Conservation (phyloP, 2,329 filamentous ascomycete species). For the Ilyonectria sp. region DNA sequence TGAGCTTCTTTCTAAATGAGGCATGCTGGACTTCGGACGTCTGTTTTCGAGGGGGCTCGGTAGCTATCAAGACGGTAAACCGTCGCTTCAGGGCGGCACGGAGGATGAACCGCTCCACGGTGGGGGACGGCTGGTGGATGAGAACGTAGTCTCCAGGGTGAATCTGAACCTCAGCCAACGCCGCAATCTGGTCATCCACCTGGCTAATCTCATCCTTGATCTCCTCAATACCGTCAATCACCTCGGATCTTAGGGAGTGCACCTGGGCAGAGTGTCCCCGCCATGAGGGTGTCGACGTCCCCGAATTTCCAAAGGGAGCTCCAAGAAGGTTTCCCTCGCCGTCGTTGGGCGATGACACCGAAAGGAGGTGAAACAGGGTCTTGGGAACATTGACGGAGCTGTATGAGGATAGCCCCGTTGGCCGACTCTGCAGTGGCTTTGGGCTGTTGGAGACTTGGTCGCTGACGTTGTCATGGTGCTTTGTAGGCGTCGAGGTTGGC, state of each 20-base stretch:
- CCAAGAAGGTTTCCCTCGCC: slow-evolving; percentile 52
- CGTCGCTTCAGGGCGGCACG: slow-evolving; percentile 90
- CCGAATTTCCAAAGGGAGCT: slow-evolving; percentile 65
- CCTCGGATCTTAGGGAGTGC: slow-evolving; percentile 87
- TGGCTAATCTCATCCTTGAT: slow-evolving; percentile 95
- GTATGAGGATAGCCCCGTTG: slow-evolving; percentile 73
- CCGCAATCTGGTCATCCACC: slow-evolving; percentile 93
- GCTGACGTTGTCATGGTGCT: slow-evolving; percentile 54
- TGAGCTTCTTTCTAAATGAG: slow-evolving; percentile 83
- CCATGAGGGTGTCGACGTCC: slow-evolving; percentile 65
- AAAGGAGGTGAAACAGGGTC: slow-evolving; percentile 91
- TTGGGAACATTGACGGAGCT: slow-evolving; percentile 78
- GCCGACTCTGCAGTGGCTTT: slow-evolving; percentile 61
- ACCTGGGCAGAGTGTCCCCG: slow-evolving; percentile 60
- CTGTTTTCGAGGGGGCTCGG: slow-evolving; percentile 66
- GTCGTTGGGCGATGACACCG: slow-evolving; percentile 73
- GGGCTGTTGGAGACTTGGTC: slow-evolving; percentile 49
- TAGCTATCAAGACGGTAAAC: slow-evolving; percentile 90
- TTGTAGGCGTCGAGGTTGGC: slow-evolving; percentile 52
- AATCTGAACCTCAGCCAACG: slow-evolving; percentile 91
- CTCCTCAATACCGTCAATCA: slow-evolving; percentile 94
- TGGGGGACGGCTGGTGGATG: slow-evolving; percentile 87
- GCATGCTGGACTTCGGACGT: slow-evolving; percentile 60
- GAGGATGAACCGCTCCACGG: slow-evolving; percentile 90
- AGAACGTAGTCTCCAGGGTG: slow-evolving; percentile 94